phyloP scores from a whole-genome alignment of 148 eudicot genomes.

The Rhododendron henanense region DNA sequence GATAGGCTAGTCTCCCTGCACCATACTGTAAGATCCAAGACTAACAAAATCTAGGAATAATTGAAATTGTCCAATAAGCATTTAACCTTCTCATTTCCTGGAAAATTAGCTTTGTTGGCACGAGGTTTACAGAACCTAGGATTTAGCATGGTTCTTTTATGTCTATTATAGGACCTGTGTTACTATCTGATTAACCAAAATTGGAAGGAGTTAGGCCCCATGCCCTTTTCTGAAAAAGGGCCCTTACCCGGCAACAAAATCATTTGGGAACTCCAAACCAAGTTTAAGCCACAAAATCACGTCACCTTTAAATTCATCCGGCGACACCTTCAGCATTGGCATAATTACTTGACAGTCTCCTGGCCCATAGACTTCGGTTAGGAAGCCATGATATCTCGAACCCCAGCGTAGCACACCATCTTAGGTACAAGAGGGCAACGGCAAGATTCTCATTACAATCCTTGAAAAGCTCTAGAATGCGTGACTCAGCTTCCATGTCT shows the following conservation, averaged over 20 bases:
- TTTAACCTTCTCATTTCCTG: not conserved
- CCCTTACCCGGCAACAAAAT: not conserved
- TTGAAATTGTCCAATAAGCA: not conserved
- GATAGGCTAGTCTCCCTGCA: not conserved
- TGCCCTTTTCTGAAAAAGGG: not conserved
- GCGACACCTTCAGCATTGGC: constrained; percentile 12
- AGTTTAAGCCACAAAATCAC: not conserved
- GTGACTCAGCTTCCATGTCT: constrained; percentile 49
- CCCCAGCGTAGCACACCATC: constrained; percentile 67
- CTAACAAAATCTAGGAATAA: not conserved
- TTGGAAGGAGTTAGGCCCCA: not conserved
- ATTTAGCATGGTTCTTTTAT: not conserved
- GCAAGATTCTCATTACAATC: constrained; percentile 30
- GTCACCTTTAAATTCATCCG: not conserved
- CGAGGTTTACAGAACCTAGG: not conserved
- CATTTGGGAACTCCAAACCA: not conserved
- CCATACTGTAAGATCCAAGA: not conserved
- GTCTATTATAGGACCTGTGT: too few relatives aligned
- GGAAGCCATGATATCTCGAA: constrained; percentile 65
- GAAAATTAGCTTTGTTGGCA: not conserved
- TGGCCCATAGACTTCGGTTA: constrained; percentile 63
- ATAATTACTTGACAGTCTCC: constrained; percentile 41
- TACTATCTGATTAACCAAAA: not conserved
- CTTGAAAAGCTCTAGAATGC: constrained; percentile 40
- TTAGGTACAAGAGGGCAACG: constrained; percentile 55